Base-by-base conservation (phyloP, 2,329 filamentous ascomycete species). In the Calycina herbarum region DNA sequence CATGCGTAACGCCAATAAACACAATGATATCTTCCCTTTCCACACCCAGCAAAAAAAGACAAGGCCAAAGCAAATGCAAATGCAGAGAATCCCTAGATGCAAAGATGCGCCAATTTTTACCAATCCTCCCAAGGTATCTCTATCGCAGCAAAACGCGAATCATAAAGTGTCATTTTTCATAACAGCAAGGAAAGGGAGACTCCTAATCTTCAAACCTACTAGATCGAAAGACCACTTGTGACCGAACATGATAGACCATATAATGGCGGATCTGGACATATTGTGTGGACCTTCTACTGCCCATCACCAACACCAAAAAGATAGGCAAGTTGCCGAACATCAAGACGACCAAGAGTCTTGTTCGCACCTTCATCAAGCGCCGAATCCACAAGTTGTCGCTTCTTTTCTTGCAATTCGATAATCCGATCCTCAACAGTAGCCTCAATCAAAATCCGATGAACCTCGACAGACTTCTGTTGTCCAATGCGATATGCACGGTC, bases 401-500 rank as follows among this genome's bases (percentile, higher is more conserved):
- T 97, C 76, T 86, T 83, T 61, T 94, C 86, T 75, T 97, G 93
- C 17, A 97, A 79, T 29, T 82, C 83, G 38, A 94, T 81, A 69
- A 97, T 97, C 7, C 93, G 87, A 74, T 97, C 93, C 77, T 97
- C 94, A 1, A 97, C 91, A 0, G 94, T 97, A 5, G 86, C 83
- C 71, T 87, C 77, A 7, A 94, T 86, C 2, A 97, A 79, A 29
- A 97, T 85, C 3, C 92, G 89, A 75, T 97, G 93, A 0, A 97
- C 89, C 64, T 87, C 84, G 4, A 97, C 94, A 7, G 87, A 80
- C 3, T 84, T 83, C 70, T 83, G 80, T 78, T 97, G 94, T 0
- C 93, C 93, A 71, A 97, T 94, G 10, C 94, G 90, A 77, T 97
- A 90, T 2, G 93, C 92, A 27, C 94, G 90, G 76, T 96, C 94